These are phyloP conservation scores for Alternaria sp. DNA, from an alignment of 2,329 filamentous ascomycete species.

Conservation along the genomic window DNA sequence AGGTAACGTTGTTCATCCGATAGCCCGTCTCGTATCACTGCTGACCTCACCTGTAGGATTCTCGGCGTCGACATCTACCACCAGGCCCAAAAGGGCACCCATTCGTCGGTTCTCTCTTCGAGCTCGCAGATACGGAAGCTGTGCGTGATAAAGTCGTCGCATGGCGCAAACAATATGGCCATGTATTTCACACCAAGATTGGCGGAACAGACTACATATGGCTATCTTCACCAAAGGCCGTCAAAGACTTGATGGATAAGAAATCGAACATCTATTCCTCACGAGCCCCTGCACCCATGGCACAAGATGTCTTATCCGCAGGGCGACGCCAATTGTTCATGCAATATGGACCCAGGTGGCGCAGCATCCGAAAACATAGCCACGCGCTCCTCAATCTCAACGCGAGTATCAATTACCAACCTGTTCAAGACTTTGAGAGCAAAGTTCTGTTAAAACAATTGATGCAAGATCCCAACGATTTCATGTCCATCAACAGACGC, in stretches of 20 bases:
- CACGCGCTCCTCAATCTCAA: conserved; percentile 42
- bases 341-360: conserved; percentile 52
- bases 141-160: conserved; percentile 42
- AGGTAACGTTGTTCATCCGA: conserved; percentile 20
- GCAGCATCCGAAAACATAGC: conserved; percentile 51
- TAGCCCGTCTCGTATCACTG: conserved; percentile 3
- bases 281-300: conserved; percentile 47
- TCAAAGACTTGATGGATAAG: conserved; percentile 65
- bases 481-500: conserved; percentile 43
- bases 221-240: conserved; percentile 58
- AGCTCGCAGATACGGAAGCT: conserved; percentile 48
- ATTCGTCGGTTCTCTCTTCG: conserved; percentile 52
- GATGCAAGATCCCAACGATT: conserved; percentile 46
- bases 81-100: conserved; percentile 53
- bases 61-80: conserved; percentile 47
- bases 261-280: conserved; percentile 63
- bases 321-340: conserved; percentile 58
- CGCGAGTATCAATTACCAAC: conserved; percentile 48
- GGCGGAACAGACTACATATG: conserved; percentile 54
- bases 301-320: conserved; percentile 56
- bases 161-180: conserved; percentile 51
- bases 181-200: conserved; percentile 53
- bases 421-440: conserved; percentile 59
- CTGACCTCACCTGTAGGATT: conserved; percentile 28
- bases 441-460: conserved; percentile 57